Evolutionary conservation across 176 grass and related monocot species (phyloP), one percentile per base, ranked within the genome.

Genomic region (Avena insularis): DNA sequence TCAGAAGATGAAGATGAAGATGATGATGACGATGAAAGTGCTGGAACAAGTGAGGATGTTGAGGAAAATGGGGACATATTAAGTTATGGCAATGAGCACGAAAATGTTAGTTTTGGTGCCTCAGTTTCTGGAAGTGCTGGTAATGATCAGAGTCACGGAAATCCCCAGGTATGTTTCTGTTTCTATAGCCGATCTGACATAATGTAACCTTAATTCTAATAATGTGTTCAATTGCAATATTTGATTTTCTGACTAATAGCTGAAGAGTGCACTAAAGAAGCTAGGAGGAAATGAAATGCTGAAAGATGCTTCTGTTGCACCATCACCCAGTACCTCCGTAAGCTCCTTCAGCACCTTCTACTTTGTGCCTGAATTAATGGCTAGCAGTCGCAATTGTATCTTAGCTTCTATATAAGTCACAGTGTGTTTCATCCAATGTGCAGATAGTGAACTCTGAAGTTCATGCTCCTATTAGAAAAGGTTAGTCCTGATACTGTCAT

Each of bases 261-360:
- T 86, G 80, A 90, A 88, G 82, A 83, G 86, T 73, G 67, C 88
- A 75, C n/a, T 92, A 43, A 88, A 90, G 81, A 88, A 92, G 60
- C 54, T 78, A 49, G 79, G 59, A 50, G 60, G 74, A 33, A 49
- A 72, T 50, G 65, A 84, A 71, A 47, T 63, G 54, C 0, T 38
- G 48, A 86, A 78, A 89, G 73, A 59, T 84, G 71, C 85, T 90
- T 87, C 86, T 89, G 45, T 89, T 43, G 71, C 53, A 43, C 56
- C 77, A 27, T 84, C 82, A 47, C 61, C 49, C 66, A 50, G 71
- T 61, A 78, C 82, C 48, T 71, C 86, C 75, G 81, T 94, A 88
- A 84, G 89, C 12, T 78, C n/a, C 17, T 90, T 67, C 71, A 77
- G 55, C 29, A 71, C 25, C 54, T 64, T 84, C 8, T 88, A 59